These are phyloP conservation scores for Erysimum pusillum DNA, from an alignment of 441 rosid species.

Conservation along the genomic window DNA sequence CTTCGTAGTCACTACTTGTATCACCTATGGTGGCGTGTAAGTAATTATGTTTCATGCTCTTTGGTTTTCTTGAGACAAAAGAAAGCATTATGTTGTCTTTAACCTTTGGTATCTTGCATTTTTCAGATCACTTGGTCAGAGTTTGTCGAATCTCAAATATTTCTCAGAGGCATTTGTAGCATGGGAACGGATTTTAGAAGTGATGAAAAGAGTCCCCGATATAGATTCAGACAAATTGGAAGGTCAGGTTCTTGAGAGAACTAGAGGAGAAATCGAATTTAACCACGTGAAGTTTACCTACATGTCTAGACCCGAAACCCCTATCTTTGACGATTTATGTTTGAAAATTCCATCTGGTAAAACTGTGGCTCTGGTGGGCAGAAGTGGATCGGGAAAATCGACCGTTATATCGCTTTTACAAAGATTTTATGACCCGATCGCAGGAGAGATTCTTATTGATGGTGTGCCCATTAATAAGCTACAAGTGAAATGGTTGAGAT, in stretches of 20 bases:
- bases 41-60: conserved; percentile 18
- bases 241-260: conserved; percentile 55
- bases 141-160: conserved; percentile 69
- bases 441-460: conserved; percentile 72
- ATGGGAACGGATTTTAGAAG: conserved; percentile 59
- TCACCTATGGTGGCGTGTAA: conserved; percentile 72
- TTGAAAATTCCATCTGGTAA: conserved; percentile 66
- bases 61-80: background rate
- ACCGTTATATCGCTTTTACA: conserved; percentile 76
- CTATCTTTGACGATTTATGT: conserved; percentile 62
- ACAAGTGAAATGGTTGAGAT: conserved; percentile 75
- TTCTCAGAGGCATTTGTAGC: conserved; percentile 68
- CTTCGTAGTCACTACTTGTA: conserved; percentile 47
- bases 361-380: conserved; percentile 75
- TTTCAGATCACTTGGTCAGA: conserved; percentile 70
- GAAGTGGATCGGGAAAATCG: conserved; percentile 89
- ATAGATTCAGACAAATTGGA: conserved; percentile 61
- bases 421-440: conserved; percentile 75
- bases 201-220: conserved; percentile 67
- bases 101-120: background rate
- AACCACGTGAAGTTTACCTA: conserved; percentile 64
- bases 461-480: conserved; percentile 61
- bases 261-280: conserved; percentile 67
- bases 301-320: conserved; percentile 74
- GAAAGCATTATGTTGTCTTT: no score